Conservation (phyloP, 139 green algal species). For the Pedinophyceae sp. region DNA sequence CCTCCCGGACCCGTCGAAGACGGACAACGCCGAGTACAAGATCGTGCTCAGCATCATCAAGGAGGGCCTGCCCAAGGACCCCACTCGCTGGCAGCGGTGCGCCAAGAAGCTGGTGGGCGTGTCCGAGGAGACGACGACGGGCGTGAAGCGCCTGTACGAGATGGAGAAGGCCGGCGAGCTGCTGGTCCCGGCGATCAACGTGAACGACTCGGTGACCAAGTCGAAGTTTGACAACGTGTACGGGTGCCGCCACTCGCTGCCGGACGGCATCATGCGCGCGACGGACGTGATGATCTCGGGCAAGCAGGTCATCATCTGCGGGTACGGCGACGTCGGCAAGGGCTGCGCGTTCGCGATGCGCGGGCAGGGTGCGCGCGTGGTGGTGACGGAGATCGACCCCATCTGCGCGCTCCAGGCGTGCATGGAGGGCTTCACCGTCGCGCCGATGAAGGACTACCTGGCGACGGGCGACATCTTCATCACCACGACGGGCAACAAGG, state of each 20-base stretch:
- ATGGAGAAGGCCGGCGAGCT: conserved; percentile 78
- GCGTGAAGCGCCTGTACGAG: conserved; percentile 98
- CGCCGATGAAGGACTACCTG: conserved; percentile 73
- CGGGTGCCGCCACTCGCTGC: conserved; percentile 97
- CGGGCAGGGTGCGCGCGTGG: conserved; percentile 71
- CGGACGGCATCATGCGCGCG: conserved; percentile 98
- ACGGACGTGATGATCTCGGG: conserved; percentile 96
- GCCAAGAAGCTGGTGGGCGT: conserved; percentile 72
- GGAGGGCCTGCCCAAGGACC: conserved; percentile 45
- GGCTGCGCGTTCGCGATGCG: conserved; percentile 91
- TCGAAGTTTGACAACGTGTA: conserved; percentile 99
- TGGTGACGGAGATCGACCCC: conserved; percentile 96
- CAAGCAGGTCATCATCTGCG: conserved; percentile 50
- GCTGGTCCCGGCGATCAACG: conserved; percentile 99
- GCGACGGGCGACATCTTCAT: conserved; percentile 90
- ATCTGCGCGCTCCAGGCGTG: conserved; percentile 95
- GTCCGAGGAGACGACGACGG: conserved; percentile 98
- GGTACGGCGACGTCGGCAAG: conserved; percentile 99
- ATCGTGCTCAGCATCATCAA: conserved; percentile 89
- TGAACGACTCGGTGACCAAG: conserved; percentile 99
- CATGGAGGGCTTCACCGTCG: conserved; percentile 89
- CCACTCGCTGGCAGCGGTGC: conserved; percentile 62
- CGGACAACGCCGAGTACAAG: conserved; percentile 97
- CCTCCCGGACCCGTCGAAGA: conserved; percentile 79
- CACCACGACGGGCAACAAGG: conserved; percentile 97